These are phyloP conservation scores for Colletotrichum sp. DNA, from an alignment of 2,329 filamentous ascomycete species.

Conservation along the genomic window DNA sequence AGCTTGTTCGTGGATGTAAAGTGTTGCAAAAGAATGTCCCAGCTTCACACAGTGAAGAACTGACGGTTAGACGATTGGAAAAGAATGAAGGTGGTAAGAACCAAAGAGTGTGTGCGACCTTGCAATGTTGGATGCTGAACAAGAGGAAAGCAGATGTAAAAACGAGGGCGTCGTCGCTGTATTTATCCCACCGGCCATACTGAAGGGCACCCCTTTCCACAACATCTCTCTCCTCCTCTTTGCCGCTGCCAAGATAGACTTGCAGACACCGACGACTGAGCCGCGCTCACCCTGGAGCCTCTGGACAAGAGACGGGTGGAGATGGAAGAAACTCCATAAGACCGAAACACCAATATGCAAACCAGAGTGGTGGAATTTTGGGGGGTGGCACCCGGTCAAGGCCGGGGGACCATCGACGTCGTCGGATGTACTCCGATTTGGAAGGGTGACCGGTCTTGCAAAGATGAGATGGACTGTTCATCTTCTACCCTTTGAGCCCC, in stretches of 20 bases:
- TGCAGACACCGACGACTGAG: not conserved
- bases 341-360: slow-evolving; percentile 18
- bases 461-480: slow-evolving; percentile 5
- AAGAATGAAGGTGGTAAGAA: slow-evolving; percentile 19
- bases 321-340: slow-evolving; percentile 1
- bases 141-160: not conserved
- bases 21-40: slow-evolving; percentile 21
- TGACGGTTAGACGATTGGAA: slow-evolving; percentile 8
- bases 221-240: not conserved
- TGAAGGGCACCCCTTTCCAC: not conserved
- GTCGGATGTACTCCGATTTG: slow-evolving; percentile 12
- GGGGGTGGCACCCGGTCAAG: slow-evolving; percentile 3
- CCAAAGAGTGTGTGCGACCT: slow-evolving; percentile 18
- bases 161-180: not conserved
- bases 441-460: slow-evolving; percentile 9
- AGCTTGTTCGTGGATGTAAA: slow-evolving; percentile 9
- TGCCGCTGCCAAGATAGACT: not conserved
- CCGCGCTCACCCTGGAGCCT: not conserved
- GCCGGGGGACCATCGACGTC: not conserved
- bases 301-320: not conserved
- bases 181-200: not conserved
- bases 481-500: too few relatives aligned
- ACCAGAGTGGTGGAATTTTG: slow-evolving; percentile 7
- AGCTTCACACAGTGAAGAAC: slow-evolving; percentile 23
- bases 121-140: slow-evolving; percentile 17